phyloP scores from a whole-genome alignment of 495 filamentous ascomycete genomes.

The Lasiosphaeriaceae sp. region DNA sequence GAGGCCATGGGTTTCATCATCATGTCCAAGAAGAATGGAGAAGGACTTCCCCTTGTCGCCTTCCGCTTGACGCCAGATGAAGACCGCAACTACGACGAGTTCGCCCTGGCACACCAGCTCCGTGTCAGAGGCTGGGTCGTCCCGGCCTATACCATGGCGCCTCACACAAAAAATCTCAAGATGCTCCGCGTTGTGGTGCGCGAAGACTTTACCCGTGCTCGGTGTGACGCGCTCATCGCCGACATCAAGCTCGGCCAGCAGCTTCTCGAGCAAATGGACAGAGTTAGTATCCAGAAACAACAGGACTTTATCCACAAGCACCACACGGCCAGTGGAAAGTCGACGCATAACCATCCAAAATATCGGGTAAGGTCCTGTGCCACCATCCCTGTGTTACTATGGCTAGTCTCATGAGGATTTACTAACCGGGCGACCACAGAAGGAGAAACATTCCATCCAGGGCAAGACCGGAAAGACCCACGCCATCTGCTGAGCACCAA shows the following conservation, averaged over 20 bases:
- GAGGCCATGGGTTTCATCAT: constrained; percentile 74
- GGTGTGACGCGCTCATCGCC: constrained; percentile 66
- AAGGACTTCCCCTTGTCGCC: constrained; percentile 80
- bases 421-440: constrained; percentile 32
- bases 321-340: constrained; percentile 49
- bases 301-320: constrained; percentile 60
- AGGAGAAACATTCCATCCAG: constrained; percentile 80
- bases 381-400: not conserved
- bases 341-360: constrained; percentile 58
- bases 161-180: constrained; percentile 70
- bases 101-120: constrained; percentile 74
- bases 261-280: constrained; percentile 69
- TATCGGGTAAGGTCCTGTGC: constrained; percentile 45
- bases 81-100: constrained; percentile 74
- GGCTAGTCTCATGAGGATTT: constrained; percentile 3
- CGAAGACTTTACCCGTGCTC: constrained; percentile 76
- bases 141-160: constrained; percentile 93
- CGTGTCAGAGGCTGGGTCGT: constrained; percentile 85
- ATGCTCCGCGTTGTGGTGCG: constrained; percentile 85
- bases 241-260: constrained; percentile 71
- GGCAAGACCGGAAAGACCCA: constrained; percentile 88
- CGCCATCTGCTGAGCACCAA: constrained; percentile 64
- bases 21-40: constrained; percentile 69
- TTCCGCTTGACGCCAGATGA: constrained; percentile 61
- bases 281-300: constrained; percentile 60